Percentiles rank a stretch among this genome's conserved stretches.
phyloP scores from a whole-genome alignment of 352 stramenopile species.

The Pilasporangium apinafurcum region DNA sequence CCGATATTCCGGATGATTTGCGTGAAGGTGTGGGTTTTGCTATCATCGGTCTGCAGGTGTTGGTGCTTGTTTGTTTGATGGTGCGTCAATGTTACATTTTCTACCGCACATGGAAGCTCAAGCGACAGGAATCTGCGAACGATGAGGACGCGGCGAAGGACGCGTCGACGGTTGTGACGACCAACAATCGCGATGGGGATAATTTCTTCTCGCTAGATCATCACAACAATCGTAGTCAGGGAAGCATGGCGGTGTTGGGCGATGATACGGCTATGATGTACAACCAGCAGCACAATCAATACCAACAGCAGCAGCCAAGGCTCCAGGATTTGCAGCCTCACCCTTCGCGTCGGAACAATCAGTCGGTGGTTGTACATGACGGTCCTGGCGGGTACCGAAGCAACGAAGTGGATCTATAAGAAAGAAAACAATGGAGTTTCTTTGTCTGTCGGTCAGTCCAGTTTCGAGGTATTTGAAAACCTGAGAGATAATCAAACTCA shows the following conservation, averaged over 20 bases:
- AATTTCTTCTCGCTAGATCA: conserved; percentile 42
- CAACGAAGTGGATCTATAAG: conserved; percentile 41
- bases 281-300: conserved; percentile 4
- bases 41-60: conserved; percentile 73
- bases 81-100: conserved; percentile 85
- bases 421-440: no score
- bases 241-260: conserved; percentile 25
- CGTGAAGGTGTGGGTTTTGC: conserved; percentile 73
- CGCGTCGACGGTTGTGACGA: conserved; percentile 21
- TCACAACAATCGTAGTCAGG: conserved; percentile 15
- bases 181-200: conserved; percentile 43
- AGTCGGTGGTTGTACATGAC: conserved; percentile 19
- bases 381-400: conserved; percentile 14
- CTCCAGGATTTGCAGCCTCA: conserved; percentile 12
- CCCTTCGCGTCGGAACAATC: conserved; percentile 8
- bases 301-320: conserved; percentile 5
- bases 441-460: no score
- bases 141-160: conserved; percentile 62
- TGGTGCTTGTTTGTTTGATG: conserved; percentile 78
- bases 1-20: conserved; percentile 63
- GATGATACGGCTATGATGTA: conserved; percentile 19
- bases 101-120: conserved; percentile 82
- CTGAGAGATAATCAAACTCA: no score
- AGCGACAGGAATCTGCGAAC: conserved; percentile 22
- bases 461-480: no score